Conservation (phyloP, 768 basidiomycete genomes). For the Cystobasidium ongulense region DNA sequence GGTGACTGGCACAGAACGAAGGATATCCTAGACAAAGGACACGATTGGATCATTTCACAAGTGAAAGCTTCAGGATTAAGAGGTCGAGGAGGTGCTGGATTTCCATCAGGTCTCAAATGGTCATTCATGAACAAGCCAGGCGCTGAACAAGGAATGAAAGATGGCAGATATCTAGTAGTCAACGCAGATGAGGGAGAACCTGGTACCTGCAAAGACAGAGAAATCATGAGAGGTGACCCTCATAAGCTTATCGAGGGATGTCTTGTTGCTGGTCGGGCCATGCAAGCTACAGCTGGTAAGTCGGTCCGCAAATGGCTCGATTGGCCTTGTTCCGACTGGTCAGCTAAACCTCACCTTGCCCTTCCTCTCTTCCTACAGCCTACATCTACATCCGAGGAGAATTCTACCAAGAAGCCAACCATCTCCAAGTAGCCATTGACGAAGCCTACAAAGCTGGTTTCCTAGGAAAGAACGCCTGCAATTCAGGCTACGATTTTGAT, state of each 20-base stretch:
- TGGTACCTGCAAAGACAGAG: slow-evolving; percentile 97
- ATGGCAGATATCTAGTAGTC: slow-evolving; percentile 91
- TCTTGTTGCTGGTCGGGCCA: slow-evolving; percentile 86
- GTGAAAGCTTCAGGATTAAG: slow-evolving; percentile 94
- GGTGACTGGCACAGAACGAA: slow-evolving; percentile 99
- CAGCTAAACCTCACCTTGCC: not conserved
- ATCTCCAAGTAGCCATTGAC: slow-evolving; percentile 88
- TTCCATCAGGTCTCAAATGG: slow-evolving; percentile 95
- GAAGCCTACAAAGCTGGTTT: slow-evolving; percentile 86
- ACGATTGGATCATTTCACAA: slow-evolving; percentile 91
- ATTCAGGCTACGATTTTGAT: slow-evolving; percentile 87
- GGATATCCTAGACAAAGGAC: slow-evolving; percentile 88
- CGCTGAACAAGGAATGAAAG: slow-evolving; percentile 62
- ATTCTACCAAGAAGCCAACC: slow-evolving; percentile 88
- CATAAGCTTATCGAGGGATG: slow-evolving; percentile 98
- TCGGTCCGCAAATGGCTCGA: not conserved
- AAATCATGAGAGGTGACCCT: slow-evolving; percentile 93
- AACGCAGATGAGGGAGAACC: slow-evolving; percentile 99
- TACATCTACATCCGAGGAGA: slow-evolving; percentile 99
- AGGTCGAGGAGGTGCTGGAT: slow-evolving; percentile 92
- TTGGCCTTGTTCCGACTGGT: not conserved
- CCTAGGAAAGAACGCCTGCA: slow-evolving; percentile 83
- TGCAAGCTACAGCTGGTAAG: slow-evolving; percentile 80
- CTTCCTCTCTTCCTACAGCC: slow-evolving; percentile 48
- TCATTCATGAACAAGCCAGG: slow-evolving; percentile 97